These are phyloP conservation scores for Podila clonocystis DNA, from an alignment of 192 early-diverging fungal genomes.

Conservation along the genomic window DNA sequence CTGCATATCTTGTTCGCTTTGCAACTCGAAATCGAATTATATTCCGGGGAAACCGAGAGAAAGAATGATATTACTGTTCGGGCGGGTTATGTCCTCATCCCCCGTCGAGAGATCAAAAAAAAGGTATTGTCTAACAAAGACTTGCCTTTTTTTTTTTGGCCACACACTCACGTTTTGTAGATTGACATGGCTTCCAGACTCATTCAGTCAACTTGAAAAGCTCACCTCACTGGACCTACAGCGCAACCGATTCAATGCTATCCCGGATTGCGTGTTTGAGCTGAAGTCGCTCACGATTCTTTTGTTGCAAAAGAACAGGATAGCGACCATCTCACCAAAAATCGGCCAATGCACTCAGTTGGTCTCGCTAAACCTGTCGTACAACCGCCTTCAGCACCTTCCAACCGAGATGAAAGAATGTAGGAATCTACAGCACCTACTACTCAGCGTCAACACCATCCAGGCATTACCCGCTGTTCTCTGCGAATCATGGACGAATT, in stretches of 20 bases:
- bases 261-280: slow-evolving; percentile 49
- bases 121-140: no score
- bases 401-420: slow-evolving; percentile 42
- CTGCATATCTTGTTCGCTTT: no score
- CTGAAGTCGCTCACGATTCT: slow-evolving; percentile 40
- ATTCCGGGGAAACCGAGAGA: no score
- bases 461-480: slow-evolving; percentile 30
- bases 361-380: slow-evolving; percentile 52
- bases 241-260: slow-evolving; percentile 49
- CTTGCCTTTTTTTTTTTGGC: no score
- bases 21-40: no score
- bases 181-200: slow-evolving; percentile 36
- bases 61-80: no score
- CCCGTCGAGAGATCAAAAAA: not conserved
- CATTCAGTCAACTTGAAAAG: slow-evolving; percentile 37
- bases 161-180: slow-evolving; percentile 4
- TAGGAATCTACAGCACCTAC: slow-evolving; percentile 36
- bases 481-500: slow-evolving; percentile 31
- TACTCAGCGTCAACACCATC: slow-evolving; percentile 54
- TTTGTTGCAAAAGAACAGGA: slow-evolving; percentile 57
- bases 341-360: slow-evolving; percentile 31
- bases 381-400: slow-evolving; percentile 48
- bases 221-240: slow-evolving; percentile 53
- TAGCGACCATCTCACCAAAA: slow-evolving; percentile 23
- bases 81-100: not conserved